phyloP scores from a whole-genome alignment of 805 yeast genomes.

The Cyberlindnera xylosilytica region DNA sequence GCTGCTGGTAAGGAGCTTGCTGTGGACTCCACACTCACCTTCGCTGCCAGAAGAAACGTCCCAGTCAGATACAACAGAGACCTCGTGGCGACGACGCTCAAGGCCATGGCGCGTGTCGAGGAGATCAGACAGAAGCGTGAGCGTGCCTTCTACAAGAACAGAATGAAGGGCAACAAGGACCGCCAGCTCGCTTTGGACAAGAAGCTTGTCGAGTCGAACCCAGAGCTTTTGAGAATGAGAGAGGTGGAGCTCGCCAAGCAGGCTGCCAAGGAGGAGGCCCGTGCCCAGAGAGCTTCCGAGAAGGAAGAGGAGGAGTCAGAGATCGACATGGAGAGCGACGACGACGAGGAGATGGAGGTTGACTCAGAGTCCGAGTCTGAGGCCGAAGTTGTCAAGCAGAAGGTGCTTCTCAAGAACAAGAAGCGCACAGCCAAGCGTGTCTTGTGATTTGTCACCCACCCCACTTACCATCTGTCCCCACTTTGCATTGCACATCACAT shows the following conservation, averaged over 20 bases:
- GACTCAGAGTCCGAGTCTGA: conserved; percentile 60
- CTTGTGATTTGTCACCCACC: conserved; percentile 3
- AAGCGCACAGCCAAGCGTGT: conserved; percentile 26
- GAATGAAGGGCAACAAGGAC: conserved; percentile 97
- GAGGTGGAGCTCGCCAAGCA: conserved; percentile 84
- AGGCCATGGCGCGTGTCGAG: conserved; percentile 94
- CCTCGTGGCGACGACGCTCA: conserved; percentile 87
- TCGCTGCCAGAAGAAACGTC: conserved; percentile 95
- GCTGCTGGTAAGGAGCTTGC: conserved; percentile 99
- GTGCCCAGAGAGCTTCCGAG: conserved; percentile 44
- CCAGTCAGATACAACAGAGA: conserved; percentile 98
- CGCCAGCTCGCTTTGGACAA: conserved; percentile 80
- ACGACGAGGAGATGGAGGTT: conserved; percentile 32
- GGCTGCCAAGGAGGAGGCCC: conserved; percentile 68
- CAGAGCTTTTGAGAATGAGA: conserved; percentile 86
- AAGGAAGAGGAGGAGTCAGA: conserved; percentile 53
- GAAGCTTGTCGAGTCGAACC: conserved; percentile 84
- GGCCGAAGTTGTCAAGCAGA: conserved; percentile 45
- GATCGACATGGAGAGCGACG: conserved; percentile 59
- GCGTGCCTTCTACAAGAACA: conserved; percentile 97
- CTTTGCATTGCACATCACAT: neutral
- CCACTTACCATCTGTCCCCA: neutral
- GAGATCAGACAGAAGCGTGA: conserved; percentile 96
- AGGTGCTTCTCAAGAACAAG: conserved; percentile 32
- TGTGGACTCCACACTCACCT: conserved; percentile 93